Base-by-base conservation (phyloP, 352 stramenopile genomes). In the Globisporangium carolinianum region DNA sequence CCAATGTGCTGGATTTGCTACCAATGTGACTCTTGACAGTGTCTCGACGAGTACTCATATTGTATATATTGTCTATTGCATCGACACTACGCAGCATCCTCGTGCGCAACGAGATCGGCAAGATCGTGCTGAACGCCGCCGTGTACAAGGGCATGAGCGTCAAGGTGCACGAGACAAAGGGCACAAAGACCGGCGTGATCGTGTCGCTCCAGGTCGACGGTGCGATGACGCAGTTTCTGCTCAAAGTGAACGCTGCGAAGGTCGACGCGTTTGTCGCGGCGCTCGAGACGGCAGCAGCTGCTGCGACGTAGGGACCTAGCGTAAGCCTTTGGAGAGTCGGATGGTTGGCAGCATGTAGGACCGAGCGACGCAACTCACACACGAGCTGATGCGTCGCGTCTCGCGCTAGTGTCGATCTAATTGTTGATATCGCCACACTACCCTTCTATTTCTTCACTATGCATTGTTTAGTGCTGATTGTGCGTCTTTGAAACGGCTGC, bases 31-130 rank as follows among this genome's bases (percentile, higher is more conserved):
- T 60, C 3, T 0, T 47, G 41, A 17, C 38, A 46, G 10, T 45
- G 41, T 5, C 42, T 17, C n/a, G 42, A 17, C 42, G 42, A 47
- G 0, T 5, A 12, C 3, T 11, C 4, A 15, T n/a, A 11, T 24
- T 35, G 45, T 49, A n/a, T 49, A n/a, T 18, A 4, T 9, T 18
- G 5, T 49, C 6, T 35, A 3, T 49, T 11, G 45, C 5, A 14
- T 47, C 14, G 43, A 14, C 15, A 14, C 56, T 55, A 47, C 55
- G 41, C 49, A 89, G 85, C 2, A 87, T 95, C 55, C 61, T 95
- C 24, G 72, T 91, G 45, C 83, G 85, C 47, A 93, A 95, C 48
- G 66, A 87, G 62, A 95, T 93, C 53, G 85, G 85, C 62, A 95
- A 93, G 75, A 82, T 95, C 60, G 83, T 95, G 55, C 53, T 95